Evolutionary conservation across 768 basidiomycete genomes (phyloP).

Genomic region (Phaffia australis): DNA sequence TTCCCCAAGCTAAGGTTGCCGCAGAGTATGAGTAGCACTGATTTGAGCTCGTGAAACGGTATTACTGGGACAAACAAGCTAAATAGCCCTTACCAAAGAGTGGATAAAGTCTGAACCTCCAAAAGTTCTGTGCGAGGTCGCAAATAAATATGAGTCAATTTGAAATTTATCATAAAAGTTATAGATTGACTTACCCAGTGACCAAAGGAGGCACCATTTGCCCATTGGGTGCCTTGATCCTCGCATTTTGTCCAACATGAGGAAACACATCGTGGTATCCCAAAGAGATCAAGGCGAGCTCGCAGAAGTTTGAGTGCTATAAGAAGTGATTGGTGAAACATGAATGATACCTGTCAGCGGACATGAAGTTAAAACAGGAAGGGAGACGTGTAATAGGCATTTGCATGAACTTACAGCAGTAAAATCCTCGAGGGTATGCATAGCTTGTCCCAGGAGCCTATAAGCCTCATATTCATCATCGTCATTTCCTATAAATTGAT

Average conservation of each 20-base stretch:
- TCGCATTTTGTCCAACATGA: slow-evolving; percentile 72
- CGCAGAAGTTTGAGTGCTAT: slow-evolving; percentile 69
- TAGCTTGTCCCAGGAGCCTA: slow-evolving; percentile 57
- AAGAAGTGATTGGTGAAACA: slow-evolving; percentile 73
- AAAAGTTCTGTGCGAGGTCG: slow-evolving; percentile 27
- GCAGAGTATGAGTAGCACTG: background rate
- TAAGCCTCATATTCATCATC: slow-evolving; percentile 47
- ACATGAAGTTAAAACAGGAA: slow-evolving; percentile 31
- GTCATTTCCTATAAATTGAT: slow-evolving; percentile 39
- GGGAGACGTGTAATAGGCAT: slow-evolving; percentile 1
- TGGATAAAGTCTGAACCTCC: slow-evolving; percentile 57
- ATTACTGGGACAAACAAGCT: background rate
- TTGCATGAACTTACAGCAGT: background rate
- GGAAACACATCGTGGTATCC: slow-evolving; percentile 68
- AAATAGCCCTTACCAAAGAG: slow-evolving; percentile 38
- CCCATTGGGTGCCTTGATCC: slow-evolving; percentile 63
- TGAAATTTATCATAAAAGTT: too few species aligned
- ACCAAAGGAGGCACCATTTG: slow-evolving; percentile 68
- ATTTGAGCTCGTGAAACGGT: background rate
- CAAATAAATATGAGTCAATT: background rate
- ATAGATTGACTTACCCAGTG: slow-evolving; percentile 46
- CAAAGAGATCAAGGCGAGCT: slow-evolving; percentile 56
- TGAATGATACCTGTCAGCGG: background rate
- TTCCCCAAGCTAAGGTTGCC: slow-evolving; percentile 34
- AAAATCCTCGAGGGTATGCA: slow-evolving; percentile 27